Evolutionary conservation across 225 moss, liverwort and hornwort species (phyloP).

Genomic region (Polytrichum commune): DNA sequence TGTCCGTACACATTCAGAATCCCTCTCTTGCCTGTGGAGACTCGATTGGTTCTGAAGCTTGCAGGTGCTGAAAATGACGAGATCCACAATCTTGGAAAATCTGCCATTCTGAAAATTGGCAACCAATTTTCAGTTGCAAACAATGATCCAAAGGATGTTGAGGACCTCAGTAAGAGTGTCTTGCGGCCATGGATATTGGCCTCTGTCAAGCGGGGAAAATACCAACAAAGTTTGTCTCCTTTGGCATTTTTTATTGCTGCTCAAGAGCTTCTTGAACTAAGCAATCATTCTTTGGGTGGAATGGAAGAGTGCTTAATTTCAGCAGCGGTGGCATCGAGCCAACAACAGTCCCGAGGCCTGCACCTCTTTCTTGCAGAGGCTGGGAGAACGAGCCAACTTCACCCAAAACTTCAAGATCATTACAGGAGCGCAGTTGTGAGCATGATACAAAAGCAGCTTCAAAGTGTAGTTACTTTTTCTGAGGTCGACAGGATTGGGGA

Average conservation of each 20-base stretch:
- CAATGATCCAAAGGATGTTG: constrained; percentile 4
- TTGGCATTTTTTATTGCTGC: constrained; percentile 34
- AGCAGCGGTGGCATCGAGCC: constrained; percentile 37
- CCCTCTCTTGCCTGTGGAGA: constrained; percentile 30
- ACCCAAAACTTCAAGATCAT: constrained; percentile 42
- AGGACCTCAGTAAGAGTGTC: constrained; percentile 24
- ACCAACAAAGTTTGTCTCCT: constrained; percentile 23
- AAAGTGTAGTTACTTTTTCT: constrained; percentile 28
- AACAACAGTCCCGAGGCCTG: constrained; percentile 34
- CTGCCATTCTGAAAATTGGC: constrained; percentile 34
- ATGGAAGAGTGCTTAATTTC: constrained; percentile 30
- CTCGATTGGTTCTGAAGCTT: constrained; percentile 28
- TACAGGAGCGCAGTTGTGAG: constrained; percentile 30
- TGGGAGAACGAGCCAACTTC: constrained; percentile 31
- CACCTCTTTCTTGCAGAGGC: constrained; percentile 39
- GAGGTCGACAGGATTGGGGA: constrained; percentile 39
- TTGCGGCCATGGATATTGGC: constrained; percentile 38
- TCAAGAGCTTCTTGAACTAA: constrained; percentile 31
- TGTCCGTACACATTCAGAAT: constrained; percentile 37
- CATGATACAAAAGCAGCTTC: constrained; percentile 38
- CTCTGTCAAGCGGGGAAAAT: constrained; percentile 25
- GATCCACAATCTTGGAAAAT: constrained; percentile 28
- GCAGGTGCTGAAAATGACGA: constrained; percentile 33
- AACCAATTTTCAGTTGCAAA: constrained; percentile 11
- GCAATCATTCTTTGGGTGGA: constrained; percentile 24